Evolutionary conservation across 2,329 filamentous ascomycete species (phyloP), one percentile per base, ranked within the genome.

Genomic region (Lasiodiplodia theobromae): DNA sequence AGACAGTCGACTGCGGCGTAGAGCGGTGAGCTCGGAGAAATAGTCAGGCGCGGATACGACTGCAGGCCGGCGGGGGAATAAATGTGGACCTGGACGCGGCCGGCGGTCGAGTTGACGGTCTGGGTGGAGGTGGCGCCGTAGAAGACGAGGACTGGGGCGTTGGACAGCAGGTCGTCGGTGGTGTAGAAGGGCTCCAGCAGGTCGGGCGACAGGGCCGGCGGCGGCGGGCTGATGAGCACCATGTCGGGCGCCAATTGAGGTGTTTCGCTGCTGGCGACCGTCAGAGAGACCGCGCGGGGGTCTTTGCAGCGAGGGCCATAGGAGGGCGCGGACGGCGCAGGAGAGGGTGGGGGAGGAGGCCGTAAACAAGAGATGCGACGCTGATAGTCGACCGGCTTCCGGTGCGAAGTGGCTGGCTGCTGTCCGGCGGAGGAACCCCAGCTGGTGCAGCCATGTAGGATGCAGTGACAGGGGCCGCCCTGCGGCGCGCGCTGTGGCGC

Each of bases 41-140:
- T 91, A 70, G 95, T 97, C 73, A 99, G 89, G 75, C 95, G 93
- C 70, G 92, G 90, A 78, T 95, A 99, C 73, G 92, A 95, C 77
- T 93, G 91, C 74, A 96, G 91, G 72, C 96, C 96, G 72, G 93
- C 94, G 2, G 93, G 89, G 70, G 92, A 92, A 82, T 96, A 93
- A 80, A 99, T 88, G 81, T 98, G 96, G 72, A 96, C 88, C 83
- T 98, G 95, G 73, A 98, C 94, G 80, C 96, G 92, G 71, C 95
- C 97, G 82, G 92, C 95, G 81, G 93, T 96, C 76, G 90, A 89
- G 60, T 89, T 93, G 72, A 91, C 92, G 81, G 97, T 96, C 75
- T 92, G 90, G 53, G 93, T 96, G 37, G 94, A 94, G 57, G 95
- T 95, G 18, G 94, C 89, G 16, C 95, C 95, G 80, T 97, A 93